phyloP scores from a whole-genome alignment of 371 early-diverging fungal genomes.

The Rhizopus sp. region DNA sequence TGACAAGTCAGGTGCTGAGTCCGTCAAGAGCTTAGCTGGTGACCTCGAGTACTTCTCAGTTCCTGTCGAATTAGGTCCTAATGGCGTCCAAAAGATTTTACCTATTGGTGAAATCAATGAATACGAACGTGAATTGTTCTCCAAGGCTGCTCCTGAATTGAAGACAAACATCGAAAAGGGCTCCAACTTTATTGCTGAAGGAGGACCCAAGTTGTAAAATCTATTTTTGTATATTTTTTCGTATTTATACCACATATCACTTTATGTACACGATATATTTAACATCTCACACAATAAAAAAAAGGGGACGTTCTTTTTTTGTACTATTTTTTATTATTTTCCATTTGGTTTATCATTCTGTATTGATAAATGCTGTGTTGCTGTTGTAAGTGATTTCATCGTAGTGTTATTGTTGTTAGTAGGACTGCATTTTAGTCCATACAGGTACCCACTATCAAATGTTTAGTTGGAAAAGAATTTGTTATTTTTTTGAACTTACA shows the following conservation, averaged over 20 bases:
- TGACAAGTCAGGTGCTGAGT: constrained; percentile 53
- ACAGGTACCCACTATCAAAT: constrained; percentile 53
- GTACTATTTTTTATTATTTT: constrained; percentile 8
- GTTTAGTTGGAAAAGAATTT: neutral
- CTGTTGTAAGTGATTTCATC: constrained; percentile 27
- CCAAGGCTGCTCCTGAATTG: constrained; percentile 75
- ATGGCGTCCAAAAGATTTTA: constrained; percentile 75
- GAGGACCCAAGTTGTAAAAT: constrained; percentile 32
- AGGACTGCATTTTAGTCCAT: constrained; percentile 56
- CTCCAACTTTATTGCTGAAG: constrained; percentile 53
- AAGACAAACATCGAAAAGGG: constrained; percentile 80
- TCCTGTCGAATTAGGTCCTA: constrained; percentile 79
- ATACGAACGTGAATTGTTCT: constrained; percentile 73
- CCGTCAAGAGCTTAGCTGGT: constrained; percentile 52
- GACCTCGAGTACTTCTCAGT: constrained; percentile 82
- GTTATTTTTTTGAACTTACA: constrained; percentile 47
- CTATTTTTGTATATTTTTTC: neutral
- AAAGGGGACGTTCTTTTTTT: neutral
- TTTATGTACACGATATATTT: too few species aligned
- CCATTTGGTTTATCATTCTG: constrained; percentile 21
- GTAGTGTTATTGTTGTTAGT: constrained; percentile 11
- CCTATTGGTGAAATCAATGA: constrained; percentile 66
- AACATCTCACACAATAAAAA: constrained; percentile 6
- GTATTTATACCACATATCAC: constrained; percentile 13
- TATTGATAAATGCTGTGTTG: constrained; percentile 35